Conservation (phyloP, 768 basidiomycete genomes). For the Candolleomyces eurysporus region DNA sequence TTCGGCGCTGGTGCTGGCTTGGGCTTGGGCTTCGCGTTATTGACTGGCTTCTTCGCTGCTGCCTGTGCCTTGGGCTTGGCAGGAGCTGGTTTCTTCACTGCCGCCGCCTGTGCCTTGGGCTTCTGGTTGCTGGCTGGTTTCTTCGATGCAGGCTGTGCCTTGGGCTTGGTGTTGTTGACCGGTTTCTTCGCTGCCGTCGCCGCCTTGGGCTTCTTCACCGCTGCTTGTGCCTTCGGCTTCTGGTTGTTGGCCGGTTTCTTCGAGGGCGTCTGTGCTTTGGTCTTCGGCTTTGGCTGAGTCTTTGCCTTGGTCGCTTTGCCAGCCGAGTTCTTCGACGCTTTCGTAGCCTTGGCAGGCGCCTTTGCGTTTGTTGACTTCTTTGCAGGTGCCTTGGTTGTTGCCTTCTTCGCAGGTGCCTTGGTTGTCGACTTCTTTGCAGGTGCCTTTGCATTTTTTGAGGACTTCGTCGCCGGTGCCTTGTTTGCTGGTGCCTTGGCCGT, state of each 20-base stretch:
- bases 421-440: background rate
- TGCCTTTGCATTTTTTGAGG: background rate
- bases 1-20: slow-evolving; percentile 18
- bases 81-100: too few relatives aligned
- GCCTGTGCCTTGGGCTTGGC: too few relatives aligned
- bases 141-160: too few relatives aligned
- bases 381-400: background rate
- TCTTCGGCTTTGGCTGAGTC: background rate
- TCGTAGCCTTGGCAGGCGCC: background rate
- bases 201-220: too few relatives aligned
- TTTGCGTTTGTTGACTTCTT: background rate
- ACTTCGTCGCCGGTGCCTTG: background rate
- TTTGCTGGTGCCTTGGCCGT: background rate
- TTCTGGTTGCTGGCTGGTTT: background rate
- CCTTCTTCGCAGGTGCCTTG: background rate
- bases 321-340: background rate
- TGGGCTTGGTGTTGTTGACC: too few relatives aligned
- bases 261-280: background rate
- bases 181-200: too few relatives aligned
- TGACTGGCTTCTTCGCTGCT: too few relatives aligned
- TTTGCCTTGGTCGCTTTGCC: background rate
- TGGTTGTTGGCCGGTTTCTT: background rate
- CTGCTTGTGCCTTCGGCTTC: too few relatives aligned
- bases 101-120: too few relatives aligned
- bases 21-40: background rate